Evolutionary conservation across 2,329 filamentous ascomycete species (phyloP).

Genomic region (Diaporthe citriasiana): DNA sequence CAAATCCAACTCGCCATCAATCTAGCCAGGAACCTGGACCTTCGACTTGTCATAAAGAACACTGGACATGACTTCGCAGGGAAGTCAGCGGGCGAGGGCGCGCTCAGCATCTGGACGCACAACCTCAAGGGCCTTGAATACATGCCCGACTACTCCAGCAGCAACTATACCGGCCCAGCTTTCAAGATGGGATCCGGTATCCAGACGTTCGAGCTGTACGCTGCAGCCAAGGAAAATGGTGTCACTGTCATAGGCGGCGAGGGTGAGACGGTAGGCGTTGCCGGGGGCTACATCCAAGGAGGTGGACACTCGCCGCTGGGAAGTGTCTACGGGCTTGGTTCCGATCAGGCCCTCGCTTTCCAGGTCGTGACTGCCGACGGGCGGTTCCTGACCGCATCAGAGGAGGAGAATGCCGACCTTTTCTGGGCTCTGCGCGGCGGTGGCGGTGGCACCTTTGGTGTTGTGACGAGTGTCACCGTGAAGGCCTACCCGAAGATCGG

Average conservation of each 20-base stretch:
- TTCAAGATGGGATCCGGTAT: slow-evolving; percentile 70
- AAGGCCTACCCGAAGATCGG: slow-evolving; percentile 46
- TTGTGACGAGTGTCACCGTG: slow-evolving; percentile 49
- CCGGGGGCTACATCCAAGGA: slow-evolving; percentile 62
- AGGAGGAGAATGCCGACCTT: slow-evolving; percentile 59
- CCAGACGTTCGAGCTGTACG: slow-evolving; percentile 65
- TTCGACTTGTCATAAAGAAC: slow-evolving; percentile 65
- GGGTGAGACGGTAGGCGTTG: slow-evolving; percentile 61
- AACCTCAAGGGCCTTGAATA: slow-evolving; percentile 51
- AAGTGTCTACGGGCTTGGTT: slow-evolving; percentile 62
- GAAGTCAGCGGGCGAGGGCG: slow-evolving; percentile 53
- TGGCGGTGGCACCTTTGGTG: slow-evolving; percentile 55
- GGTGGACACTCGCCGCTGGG: slow-evolving; percentile 68
- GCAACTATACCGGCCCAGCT: slow-evolving; percentile 60
- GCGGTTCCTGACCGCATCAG: slow-evolving; percentile 56
- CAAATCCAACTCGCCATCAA: slow-evolving; percentile 63
- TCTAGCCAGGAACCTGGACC: slow-evolving; percentile 60
- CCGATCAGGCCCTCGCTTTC: slow-evolving; percentile 63
- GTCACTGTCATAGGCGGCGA: slow-evolving; percentile 65
- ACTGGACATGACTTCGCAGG: slow-evolving; percentile 66
- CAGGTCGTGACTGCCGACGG: slow-evolving; percentile 63
- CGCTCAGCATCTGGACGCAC: slow-evolving; percentile 56
- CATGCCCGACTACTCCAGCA: slow-evolving; percentile 48
- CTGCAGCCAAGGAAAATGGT: slow-evolving; percentile 59
- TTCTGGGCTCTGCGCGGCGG: slow-evolving; percentile 65